Conservation (phyloP, 2,329 filamentous ascomycete genomes). For the Cladosporium sp. region DNA sequence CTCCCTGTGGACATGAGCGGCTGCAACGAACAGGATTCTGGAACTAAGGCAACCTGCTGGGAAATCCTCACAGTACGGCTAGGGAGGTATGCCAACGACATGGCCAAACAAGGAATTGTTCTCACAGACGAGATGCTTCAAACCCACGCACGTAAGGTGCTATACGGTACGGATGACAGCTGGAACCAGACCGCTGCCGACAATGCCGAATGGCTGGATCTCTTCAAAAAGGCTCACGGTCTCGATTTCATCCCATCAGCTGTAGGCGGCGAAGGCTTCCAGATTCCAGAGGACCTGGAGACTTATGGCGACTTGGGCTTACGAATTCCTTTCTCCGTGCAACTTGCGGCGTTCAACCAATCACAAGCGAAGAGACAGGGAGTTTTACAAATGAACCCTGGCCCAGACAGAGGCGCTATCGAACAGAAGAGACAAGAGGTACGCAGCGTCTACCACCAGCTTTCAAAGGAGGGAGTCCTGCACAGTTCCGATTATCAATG, state of each 20-base stretch:
- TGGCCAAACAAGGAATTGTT: conserved; percentile 40
- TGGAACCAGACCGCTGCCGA: conserved; percentile 46
- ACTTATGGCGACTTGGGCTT: conserved; percentile 38
- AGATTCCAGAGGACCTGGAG: conserved; percentile 38
- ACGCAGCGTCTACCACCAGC: conserved; percentile 24
- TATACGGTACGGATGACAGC: conserved; percentile 51
- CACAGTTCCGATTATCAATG: conserved; percentile 26
- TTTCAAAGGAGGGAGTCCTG: conserved; percentile 27
- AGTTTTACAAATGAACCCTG: conserved; percentile 18
- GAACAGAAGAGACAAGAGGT: conserved; percentile 21
- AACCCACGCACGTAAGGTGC: conserved; percentile 46
- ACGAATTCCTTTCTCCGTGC: conserved; percentile 36
- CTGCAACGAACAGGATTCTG: not conserved
- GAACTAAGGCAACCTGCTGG: conserved; percentile 46
- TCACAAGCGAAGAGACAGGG: conserved; percentile 19
- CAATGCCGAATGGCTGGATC: conserved; percentile 47
- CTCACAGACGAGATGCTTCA: conserved; percentile 54
- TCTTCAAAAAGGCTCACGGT: conserved; percentile 53
- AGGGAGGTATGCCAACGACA: conserved; percentile 45
- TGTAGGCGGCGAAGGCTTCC: conserved; percentile 33
- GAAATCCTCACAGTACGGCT: conserved; percentile 50
- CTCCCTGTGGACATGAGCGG: not conserved
- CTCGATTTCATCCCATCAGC: conserved; percentile 38
- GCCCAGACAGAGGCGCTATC: conserved; percentile 18
- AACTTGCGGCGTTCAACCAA: conserved; percentile 34